Conservation (phyloP, 2,329 filamentous ascomycete genomes). For the Epichloe sibirici region DNA sequence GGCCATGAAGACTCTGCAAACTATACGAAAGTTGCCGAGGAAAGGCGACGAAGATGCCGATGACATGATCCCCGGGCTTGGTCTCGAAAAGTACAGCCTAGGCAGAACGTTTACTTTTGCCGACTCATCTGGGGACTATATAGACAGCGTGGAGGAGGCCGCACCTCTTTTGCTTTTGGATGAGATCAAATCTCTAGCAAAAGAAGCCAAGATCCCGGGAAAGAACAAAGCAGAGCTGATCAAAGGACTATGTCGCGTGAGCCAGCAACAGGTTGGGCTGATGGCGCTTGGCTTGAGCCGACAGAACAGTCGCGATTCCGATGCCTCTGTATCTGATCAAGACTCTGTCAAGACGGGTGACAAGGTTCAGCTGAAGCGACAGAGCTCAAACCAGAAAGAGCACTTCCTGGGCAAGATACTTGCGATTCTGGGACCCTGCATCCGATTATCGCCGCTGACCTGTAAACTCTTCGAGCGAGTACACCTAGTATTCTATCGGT, state of each 20-base stretch:
- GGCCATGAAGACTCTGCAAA: slow-evolving; percentile 55
- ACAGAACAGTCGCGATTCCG: slow-evolving; percentile 47
- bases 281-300: slow-evolving; percentile 54
- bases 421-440: slow-evolving; percentile 66
- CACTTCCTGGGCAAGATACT: slow-evolving; percentile 72
- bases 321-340: slow-evolving; percentile 28
- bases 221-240: slow-evolving; percentile 78
- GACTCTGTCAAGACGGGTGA: slow-evolving; percentile 18
- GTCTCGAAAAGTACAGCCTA: slow-evolving; percentile 33
- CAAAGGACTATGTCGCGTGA: slow-evolving; percentile 59
- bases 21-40: slow-evolving; percentile 39
- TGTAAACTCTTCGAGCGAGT: slow-evolving; percentile 85
- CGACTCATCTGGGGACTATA: slow-evolving; percentile 60
- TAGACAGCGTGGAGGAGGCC: slow-evolving; percentile 72
- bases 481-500: slow-evolving; percentile 91
- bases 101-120: slow-evolving; percentile 60
- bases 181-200: slow-evolving; percentile 74
- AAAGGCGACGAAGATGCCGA: slow-evolving; percentile 6
- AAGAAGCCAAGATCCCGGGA: slow-evolving; percentile 74
- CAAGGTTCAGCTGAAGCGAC: slow-evolving; percentile 12
- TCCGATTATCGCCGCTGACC: slow-evolving; percentile 60
- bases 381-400: slow-evolving; percentile 50
- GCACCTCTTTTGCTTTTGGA: slow-evolving; percentile 72
- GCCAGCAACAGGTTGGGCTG: slow-evolving; percentile 64
- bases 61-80: slow-evolving; percentile 17